Percentiles rank a stretch among this genome's conserved stretches.
These are phyloP conservation scores for Daedaleopsis sinensis DNA, from an alignment of 768 basidiomycete species.

Conservation along the genomic window DNA sequence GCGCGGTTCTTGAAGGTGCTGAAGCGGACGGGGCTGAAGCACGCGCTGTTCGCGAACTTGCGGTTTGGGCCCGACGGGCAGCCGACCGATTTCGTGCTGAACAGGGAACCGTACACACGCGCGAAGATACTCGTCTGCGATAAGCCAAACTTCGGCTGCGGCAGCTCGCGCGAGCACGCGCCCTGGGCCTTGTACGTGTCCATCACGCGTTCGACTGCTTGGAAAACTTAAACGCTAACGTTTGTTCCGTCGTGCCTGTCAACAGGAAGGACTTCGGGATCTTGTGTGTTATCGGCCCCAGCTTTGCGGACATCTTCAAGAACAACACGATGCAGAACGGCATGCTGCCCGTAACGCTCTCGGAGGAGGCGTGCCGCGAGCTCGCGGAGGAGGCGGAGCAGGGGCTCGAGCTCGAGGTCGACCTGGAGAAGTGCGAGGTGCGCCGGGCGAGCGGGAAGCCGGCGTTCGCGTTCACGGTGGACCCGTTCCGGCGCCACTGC, in stretches of 20 bases:
- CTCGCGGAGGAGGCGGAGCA: conserved; percentile 55
- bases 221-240: neutral
- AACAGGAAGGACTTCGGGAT: conserved; percentile 64
- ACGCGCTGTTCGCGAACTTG: conserved; percentile 57
- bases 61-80: conserved; percentile 51
- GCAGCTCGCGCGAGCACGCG: conserved; percentile 65
- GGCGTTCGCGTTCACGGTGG: conserved; percentile 76
- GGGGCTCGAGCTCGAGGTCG: conserved; percentile 56
- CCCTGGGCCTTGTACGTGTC: conserved; percentile 52
- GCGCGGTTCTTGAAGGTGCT: conserved; percentile 71
- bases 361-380: conserved; percentile 48
- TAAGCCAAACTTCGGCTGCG: conserved; percentile 66
- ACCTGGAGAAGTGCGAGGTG: conserved; percentile 61
- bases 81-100: conserved; percentile 63
- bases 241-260: neutral
- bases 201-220: neutral
- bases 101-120: conserved; percentile 56
- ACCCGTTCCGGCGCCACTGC: conserved; percentile 92
- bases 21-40: conserved; percentile 62
- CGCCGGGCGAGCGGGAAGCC: conserved; percentile 67
- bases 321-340: conserved; percentile 71
- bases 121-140: conserved; percentile 59
- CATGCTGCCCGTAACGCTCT: conserved; percentile 57
- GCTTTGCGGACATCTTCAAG: conserved; percentile 65
- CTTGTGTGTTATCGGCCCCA: conserved; percentile 59